Evolutionary conservation across 2,329 filamentous ascomycete species (phyloP).

Genomic region (Arthroderma sp.): DNA sequence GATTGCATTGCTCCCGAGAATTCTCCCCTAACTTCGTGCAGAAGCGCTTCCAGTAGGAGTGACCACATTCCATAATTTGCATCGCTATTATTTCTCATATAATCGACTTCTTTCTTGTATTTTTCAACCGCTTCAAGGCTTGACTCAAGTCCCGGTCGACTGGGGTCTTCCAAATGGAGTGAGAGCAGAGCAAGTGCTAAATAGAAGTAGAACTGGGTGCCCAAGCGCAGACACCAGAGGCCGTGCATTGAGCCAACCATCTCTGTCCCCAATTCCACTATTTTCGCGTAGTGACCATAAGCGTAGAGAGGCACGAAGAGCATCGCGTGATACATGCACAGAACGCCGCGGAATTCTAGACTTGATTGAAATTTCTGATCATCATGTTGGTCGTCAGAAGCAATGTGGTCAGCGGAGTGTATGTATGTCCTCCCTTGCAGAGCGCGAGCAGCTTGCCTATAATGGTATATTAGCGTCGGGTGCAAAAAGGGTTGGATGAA

Average conservation of each 20-base stretch:
- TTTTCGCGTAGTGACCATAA: slow-evolving; percentile 33
- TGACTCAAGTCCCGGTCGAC: slow-evolving; percentile 30
- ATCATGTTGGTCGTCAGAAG: slow-evolving; percentile 43
- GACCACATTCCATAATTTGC: slow-evolving; percentile 49
- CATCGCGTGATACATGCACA: slow-evolving; percentile 43
- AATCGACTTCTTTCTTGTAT: slow-evolving; percentile 41
- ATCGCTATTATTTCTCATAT: slow-evolving; percentile 40
- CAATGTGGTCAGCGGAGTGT: slow-evolving; percentile 33
- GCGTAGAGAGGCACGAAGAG: slow-evolving; percentile 34
- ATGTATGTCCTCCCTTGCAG: slow-evolving; percentile 48
- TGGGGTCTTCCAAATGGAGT: slow-evolving; percentile 30
- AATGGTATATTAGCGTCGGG: slow-evolving; percentile 2
- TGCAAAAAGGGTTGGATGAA: background rate
- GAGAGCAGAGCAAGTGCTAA: slow-evolving; percentile 31
- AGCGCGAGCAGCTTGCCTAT: slow-evolving; percentile 42
- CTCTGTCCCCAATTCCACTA: slow-evolving; percentile 29
- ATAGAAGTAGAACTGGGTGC: slow-evolving; percentile 34
- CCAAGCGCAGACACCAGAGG: slow-evolving; percentile 34
- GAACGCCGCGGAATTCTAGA: slow-evolving; percentile 31
- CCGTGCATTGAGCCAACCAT: slow-evolving; percentile 29
- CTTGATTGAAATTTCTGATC: slow-evolving; percentile 36
- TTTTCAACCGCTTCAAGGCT: slow-evolving; percentile 36
- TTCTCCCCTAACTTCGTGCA: slow-evolving; percentile 37
- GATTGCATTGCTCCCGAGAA: slow-evolving; percentile 32
- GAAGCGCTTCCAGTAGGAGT: slow-evolving; percentile 41